phyloP scores from a whole-genome alignment of 306 rosid genomes.

The Quercus dentata region DNA sequence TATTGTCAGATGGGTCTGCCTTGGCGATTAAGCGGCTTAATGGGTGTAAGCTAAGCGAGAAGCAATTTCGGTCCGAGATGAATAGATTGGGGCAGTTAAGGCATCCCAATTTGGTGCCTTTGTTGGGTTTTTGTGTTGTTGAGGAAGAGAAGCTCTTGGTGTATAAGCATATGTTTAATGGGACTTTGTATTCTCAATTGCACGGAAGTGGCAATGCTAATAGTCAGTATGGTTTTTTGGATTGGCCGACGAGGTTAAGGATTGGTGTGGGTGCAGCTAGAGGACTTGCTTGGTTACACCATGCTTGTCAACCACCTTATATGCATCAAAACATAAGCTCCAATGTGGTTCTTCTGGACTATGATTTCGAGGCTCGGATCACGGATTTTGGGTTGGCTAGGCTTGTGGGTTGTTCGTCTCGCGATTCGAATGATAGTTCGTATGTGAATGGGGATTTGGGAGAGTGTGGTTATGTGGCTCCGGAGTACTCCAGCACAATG shows the following conservation, averaged over 20 bases:
- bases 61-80: slow-evolving; percentile 50
- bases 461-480: slow-evolving; percentile 56
- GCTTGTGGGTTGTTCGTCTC: slow-evolving; percentile 29
- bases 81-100: slow-evolving; percentile 52
- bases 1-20: slow-evolving; percentile 55
- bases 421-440: slow-evolving; percentile 47
- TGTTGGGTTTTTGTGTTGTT: slow-evolving; percentile 51
- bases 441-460: slow-evolving; percentile 54
- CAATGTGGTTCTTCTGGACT: slow-evolving; percentile 49
- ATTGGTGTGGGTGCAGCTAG: slow-evolving; percentile 55
- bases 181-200: slow-evolving; percentile 44
- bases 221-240: slow-evolving; percentile 49
- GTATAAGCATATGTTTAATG: slow-evolving; percentile 62
- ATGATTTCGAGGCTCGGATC: slow-evolving; percentile 56
- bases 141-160: slow-evolving; percentile 63
- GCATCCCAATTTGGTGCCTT: slow-evolving; percentile 59
- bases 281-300: slow-evolving; percentile 67
- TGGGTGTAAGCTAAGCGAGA: slow-evolving; percentile 45
- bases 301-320: slow-evolving; percentile 49
- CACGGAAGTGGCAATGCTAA: slow-evolving; percentile 38
- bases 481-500: slow-evolving; percentile 57
- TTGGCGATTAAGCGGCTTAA: slow-evolving; percentile 44
- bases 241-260: slow-evolving; percentile 53
- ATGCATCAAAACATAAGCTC: slow-evolving; percentile 57
- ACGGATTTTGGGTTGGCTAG: slow-evolving; percentile 50